Evolutionary conservation across 1,139 yeast species (phyloP), one percentile per base, ranked within the genome.

Genomic region (Zygosaccharomyces pseudobailii): DNA sequence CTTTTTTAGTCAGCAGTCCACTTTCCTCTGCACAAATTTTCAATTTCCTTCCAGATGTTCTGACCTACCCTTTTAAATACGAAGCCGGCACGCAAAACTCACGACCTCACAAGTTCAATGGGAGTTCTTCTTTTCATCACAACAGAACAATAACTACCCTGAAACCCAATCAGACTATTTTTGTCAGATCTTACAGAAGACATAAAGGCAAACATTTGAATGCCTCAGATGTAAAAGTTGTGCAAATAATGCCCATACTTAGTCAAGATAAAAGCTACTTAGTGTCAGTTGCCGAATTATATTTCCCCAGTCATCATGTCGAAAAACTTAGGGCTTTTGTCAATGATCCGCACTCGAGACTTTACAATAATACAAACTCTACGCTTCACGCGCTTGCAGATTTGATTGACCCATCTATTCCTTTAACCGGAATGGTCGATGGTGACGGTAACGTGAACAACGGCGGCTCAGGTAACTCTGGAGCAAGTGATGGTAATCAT

Each of bases 1-100:
- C 83, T 41, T 84, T 82, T 62, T 82, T 84, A 51, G 87, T 81
- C 43, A 68, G 71, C 48, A 78, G 80, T 61, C 73, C 86, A 1
- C 68, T 82, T 50, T 74, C 87, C 8, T 79, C 87, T 22, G 88
- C 88, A 2, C 90, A 84, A 65, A 81, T 84, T 37, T 82, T 83
- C 69, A 79, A 80, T 63, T 82, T 77, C 62, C 73, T 84, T 58
- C 88, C 89, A 24, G 62, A 61, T 22, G 78, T 76, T 7, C 71
- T 84, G 53, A 63, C 67, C 3, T 75, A 64, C 61, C 83, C 87
- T 53, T 82, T 81, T 61, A 56, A 68, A 17, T 60, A 59, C 10
- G 34, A 10, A n/a, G 33, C 13, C 10, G 10, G 32, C 23, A 10
- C n/a, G 25, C 4, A 22, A 9, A 10, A 17, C 13, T 35, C 21